Base-by-base conservation (phyloP, 768 basidiomycete genomes). In the Boletus pseudo-olivaceus region DNA sequence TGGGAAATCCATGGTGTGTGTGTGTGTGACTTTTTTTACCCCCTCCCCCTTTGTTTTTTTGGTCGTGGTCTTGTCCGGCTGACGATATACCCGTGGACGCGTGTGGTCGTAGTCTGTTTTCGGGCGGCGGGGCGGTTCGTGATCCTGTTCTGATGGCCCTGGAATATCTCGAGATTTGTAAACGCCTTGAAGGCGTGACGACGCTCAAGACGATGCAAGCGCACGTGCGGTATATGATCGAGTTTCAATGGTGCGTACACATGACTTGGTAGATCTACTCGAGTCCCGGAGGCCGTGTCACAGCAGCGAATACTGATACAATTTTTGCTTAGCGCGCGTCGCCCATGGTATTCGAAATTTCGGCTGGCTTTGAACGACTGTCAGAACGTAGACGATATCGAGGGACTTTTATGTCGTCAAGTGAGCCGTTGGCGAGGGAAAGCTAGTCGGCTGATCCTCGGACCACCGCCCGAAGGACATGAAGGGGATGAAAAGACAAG, bases 1-100 rank as follows among this genome's bases (percentile, higher is more conserved):
- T 90, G 5, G 81, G 79, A 17, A 90, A 92, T 69, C 88, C 88
- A 32, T 84, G 81, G 89, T 90, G 56, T 67, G 20, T n/a, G n/a
- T 19, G 55, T 34, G 77, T 67, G 26, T 17, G 26, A 37, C 23
- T 17, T 29, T 48, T 38, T 42, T 11, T 23, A 2, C 23, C 23
- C 23, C 23, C 4, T 23, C 23, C 23, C 23, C 23, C 4, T 23
- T 23, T 23, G 23, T 23, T 49, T 51, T 29, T 12, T 7, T 20
- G 26, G 1, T 37, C n/a, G 19, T 47, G 10, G 30, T 11, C 4
- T 8, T 45, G 12, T 32, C 19, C 11, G 44, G 6, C 12, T 45
- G 44, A 45, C 19, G n/a, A 5, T 27, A 7, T 12, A 9, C 47
- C 23, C 46, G 10, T n/a, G 33, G 26, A 45, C 10, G 19, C 6